Evolutionary conservation across 257 asterid species (phyloP).

Genomic region (Solanum pinnatisectum): DNA sequence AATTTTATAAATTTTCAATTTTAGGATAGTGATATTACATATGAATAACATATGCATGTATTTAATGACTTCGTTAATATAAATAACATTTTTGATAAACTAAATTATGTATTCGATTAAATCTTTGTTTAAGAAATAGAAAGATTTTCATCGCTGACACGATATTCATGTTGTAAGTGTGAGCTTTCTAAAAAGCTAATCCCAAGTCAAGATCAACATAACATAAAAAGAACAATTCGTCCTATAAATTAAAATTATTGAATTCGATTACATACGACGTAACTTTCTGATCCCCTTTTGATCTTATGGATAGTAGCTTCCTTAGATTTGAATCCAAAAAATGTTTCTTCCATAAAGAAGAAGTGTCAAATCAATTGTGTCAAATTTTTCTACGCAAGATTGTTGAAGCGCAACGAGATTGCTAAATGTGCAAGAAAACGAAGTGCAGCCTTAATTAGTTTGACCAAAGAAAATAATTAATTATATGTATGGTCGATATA

Average conservation of each 20-base stretch:
- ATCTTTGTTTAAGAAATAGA: rapidly evolving
- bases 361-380: neutral
- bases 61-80: neutral
- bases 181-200: neutral
- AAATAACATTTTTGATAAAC: neutral
- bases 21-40: neutral
- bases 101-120: neutral
- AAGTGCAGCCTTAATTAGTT: neutral
- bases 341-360: neutral
- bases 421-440: neutral
- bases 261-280: neutral
- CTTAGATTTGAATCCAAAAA: neutral
- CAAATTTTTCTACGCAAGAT: neutral
- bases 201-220: neutral
- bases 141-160: rapidly evolving
- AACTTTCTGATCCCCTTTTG: neutral
- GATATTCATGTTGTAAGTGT: neutral
- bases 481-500: neutral
- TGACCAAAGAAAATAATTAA: neutral
- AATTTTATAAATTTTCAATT: neutral
- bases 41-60: neutral
- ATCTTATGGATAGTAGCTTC: neutral
- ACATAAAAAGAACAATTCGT: neutral
- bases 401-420: neutral
- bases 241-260: neutral